Evolutionary conservation across 1,284 basidiomycete species (phyloP).

Genomic region (Leccinum angustisporum): DNA sequence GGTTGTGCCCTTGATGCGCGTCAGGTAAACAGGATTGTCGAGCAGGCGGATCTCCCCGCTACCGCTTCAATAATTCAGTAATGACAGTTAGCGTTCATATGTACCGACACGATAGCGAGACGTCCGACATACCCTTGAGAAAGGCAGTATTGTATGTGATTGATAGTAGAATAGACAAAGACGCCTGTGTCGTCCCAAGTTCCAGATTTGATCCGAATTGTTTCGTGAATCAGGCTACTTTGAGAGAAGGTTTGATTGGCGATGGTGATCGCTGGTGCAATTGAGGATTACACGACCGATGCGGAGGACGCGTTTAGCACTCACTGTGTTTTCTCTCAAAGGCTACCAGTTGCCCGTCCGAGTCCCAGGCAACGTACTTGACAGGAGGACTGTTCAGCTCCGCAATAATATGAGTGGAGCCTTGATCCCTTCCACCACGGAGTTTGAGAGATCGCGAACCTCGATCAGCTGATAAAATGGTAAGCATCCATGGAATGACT

Average conservation of each 20-base stretch:
- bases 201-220: slow-evolving; percentile 98
- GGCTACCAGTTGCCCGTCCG: slow-evolving; percentile 87
- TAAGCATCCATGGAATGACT: slow-evolving; percentile 44
- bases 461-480: slow-evolving; percentile 49
- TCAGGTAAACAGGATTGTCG: slow-evolving; percentile 99
- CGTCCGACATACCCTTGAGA: slow-evolving; percentile 61
- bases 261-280: slow-evolving; percentile 85
- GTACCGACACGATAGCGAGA: not conserved
- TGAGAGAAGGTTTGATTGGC: slow-evolving; percentile 92
- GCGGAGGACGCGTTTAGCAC: slow-evolving; percentile 35
- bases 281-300: slow-evolving; percentile 2
- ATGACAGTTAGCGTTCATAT: slow-evolving; percentile 2
- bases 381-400: slow-evolving; percentile 95
- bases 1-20: slow-evolving; percentile 94
- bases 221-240: slow-evolving; percentile 94
- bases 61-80: slow-evolving; percentile 56
- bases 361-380: slow-evolving; percentile 97
- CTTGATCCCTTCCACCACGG: no score
- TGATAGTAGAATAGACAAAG: slow-evolving; percentile 97
- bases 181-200: slow-evolving; percentile 99
- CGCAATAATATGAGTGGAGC: slow-evolving; percentile 61
- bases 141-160: slow-evolving; percentile 99
- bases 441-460: no score
- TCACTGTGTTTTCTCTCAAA: slow-evolving; percentile 97
- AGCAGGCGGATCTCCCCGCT: slow-evolving; percentile 99